phyloP scores from a whole-genome alignment of 441 rosid genomes.

The Gossypium schwendimanii region DNA sequence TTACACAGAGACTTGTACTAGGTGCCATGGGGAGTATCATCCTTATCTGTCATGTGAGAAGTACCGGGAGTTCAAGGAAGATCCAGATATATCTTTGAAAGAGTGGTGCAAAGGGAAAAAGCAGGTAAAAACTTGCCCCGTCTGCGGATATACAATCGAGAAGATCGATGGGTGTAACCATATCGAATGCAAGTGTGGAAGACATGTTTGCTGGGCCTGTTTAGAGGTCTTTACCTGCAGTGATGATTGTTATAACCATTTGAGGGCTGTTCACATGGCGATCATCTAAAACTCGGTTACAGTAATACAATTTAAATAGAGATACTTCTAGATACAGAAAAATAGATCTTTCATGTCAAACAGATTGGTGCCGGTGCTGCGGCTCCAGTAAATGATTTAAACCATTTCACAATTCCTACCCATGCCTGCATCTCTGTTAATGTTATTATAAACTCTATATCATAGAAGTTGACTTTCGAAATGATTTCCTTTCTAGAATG shows the following conservation, averaged over 20 bases:
- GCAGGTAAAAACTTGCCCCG: conserved; percentile 62
- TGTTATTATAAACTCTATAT: not conserved
- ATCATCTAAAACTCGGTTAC: conserved; percentile 16
- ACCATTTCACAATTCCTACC: not conserved
- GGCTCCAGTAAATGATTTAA: not conserved
- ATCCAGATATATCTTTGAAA: conserved; percentile 69
- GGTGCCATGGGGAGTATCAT: conserved; percentile 78
- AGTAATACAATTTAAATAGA: not conserved
- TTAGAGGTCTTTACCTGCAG: conserved; percentile 32
- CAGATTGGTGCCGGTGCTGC: not conserved
- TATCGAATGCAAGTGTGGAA: conserved; percentile 66
- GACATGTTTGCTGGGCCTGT: conserved; percentile 83
- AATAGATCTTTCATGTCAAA: not conserved
- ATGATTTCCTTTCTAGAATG: not conserved
- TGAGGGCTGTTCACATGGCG: conserved; percentile 39
- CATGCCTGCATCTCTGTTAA: not conserved
- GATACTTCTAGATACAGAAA: not conserved
- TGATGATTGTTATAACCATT: conserved; percentile 59
- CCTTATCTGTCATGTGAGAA: conserved; percentile 63
- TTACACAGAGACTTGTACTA: conserved; percentile 62
- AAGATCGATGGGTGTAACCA: conserved; percentile 87
- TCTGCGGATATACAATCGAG: conserved; percentile 62
- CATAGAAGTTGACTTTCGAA: not conserved
- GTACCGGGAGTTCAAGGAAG: conserved; percentile 62
- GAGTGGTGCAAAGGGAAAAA: conserved; percentile 75